These are phyloP conservation scores for Ophiocordyceps robertsii DNA, from an alignment of 2,329 filamentous ascomycete genomes.

Conservation along the genomic window DNA sequence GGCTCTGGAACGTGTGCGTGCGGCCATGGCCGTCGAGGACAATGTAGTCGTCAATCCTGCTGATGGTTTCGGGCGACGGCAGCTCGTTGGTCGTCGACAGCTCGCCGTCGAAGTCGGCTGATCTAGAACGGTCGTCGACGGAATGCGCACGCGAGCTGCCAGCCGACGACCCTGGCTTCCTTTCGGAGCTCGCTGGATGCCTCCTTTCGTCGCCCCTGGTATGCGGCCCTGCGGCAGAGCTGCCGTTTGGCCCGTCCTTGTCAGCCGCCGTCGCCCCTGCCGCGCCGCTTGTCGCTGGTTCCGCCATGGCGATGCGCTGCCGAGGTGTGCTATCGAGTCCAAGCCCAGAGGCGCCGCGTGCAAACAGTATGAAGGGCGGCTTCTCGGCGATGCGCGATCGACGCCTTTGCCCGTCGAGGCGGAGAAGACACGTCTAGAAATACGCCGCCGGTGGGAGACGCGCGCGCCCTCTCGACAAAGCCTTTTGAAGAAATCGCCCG, in stretches of 20 bases:
- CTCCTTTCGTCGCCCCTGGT: background rate
- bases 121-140: background rate
- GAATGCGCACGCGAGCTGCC: background rate
- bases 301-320: background rate
- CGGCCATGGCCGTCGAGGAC: conserved; percentile 51
- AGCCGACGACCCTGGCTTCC: background rate
- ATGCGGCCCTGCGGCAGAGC: background rate
- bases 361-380: too few relatives aligned
- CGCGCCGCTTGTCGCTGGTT: background rate
- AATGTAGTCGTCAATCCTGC: conserved; percentile 37
- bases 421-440: too few relatives aligned
- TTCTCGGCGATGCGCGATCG: too few relatives aligned
- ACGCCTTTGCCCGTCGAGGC: too few relatives aligned
- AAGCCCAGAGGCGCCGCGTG: too few relatives aligned
- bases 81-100: conserved; percentile 41
- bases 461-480: too few relatives aligned
- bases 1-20: conserved; percentile 45
- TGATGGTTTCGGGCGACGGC: conserved; percentile 34
- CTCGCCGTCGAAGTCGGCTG: conserved; percentile 41
- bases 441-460: too few relatives aligned
- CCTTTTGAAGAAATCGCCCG: too few relatives aligned
- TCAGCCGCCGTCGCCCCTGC: background rate
- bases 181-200: too few relatives aligned
- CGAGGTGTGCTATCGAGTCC: too few relatives aligned
- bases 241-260: background rate